Conservation (phyloP, 768 basidiomycete genomes). For the Lactarius psammicola region DNA sequence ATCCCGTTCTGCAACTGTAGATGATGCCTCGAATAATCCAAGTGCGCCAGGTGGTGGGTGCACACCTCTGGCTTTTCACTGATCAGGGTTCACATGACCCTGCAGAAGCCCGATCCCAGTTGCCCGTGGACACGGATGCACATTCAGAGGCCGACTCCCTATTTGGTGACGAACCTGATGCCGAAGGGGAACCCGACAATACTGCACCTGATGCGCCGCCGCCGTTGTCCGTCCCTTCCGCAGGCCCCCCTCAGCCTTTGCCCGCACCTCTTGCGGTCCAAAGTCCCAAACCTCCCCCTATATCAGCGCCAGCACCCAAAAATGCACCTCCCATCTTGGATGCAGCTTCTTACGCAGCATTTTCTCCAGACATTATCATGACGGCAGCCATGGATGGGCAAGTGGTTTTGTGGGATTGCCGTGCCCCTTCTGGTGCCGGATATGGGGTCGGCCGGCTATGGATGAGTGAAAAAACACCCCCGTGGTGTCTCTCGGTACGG, state of each 20-base stretch:
- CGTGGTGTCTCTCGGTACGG: slow-evolving; percentile 93
- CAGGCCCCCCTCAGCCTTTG: slow-evolving; percentile 23
- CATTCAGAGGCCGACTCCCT: slow-evolving; percentile 84
- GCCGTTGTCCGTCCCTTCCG: slow-evolving; percentile 19
- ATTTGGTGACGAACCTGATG: slow-evolving; percentile 83
- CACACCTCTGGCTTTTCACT: neutral
- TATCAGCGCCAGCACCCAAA: slow-evolving; percentile 50
- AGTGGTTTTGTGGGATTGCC: slow-evolving; percentile 86
- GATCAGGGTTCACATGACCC: slow-evolving; percentile 10
- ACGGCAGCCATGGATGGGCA: slow-evolving; percentile 91
- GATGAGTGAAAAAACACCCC: slow-evolving; percentile 90
- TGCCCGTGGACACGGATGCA: slow-evolving; percentile 47
- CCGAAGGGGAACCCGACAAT: slow-evolving; percentile 46
- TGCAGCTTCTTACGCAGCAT: slow-evolving; percentile 53
- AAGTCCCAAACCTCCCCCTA: slow-evolving; percentile 65
- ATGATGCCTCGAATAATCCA: neutral
- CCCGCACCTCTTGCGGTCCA: slow-evolving; percentile 25
- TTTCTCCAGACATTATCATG: slow-evolving; percentile 82
- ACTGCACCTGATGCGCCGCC: slow-evolving; percentile 9
- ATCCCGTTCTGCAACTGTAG: slow-evolving; percentile 13
- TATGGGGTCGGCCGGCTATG: slow-evolving; percentile 79
- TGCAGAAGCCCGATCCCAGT: slow-evolving; percentile 17
- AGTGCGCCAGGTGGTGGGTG: slow-evolving; percentile 11
- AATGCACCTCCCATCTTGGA: slow-evolving; percentile 77
- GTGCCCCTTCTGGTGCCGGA: slow-evolving; percentile 56